Conservation (phyloP, 78 protist genomes). For the Salpingoeca rosetta region DNA sequence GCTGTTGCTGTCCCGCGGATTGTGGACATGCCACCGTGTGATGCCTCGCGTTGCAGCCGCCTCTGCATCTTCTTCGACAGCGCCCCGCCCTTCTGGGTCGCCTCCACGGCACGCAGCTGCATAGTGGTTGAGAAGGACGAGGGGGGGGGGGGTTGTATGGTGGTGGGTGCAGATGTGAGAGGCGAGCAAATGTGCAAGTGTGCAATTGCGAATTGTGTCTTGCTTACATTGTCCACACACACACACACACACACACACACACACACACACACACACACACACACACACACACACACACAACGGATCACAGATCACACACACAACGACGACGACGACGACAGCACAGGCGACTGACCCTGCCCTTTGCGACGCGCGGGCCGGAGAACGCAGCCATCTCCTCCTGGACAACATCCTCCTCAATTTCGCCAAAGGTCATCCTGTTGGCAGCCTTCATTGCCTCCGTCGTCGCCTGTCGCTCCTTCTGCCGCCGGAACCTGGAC, state of each 20-base stretch:
- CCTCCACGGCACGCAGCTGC: background rate
- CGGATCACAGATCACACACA: too few relatives aligned
- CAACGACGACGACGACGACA: too few relatives aligned
- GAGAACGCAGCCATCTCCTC: too few relatives aligned
- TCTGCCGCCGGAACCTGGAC: background rate
- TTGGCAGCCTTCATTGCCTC: background rate
- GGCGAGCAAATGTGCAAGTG: too few relatives aligned
- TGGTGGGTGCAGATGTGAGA: too few relatives aligned
- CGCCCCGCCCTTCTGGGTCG: background rate
- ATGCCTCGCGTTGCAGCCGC: background rate
- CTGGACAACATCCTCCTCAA: background rate
- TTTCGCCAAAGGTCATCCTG: background rate
- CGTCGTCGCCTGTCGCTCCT: conserved; percentile 3
- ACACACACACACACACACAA: too few relatives aligned
- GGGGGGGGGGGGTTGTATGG: too few relatives aligned
- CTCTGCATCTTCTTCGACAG: background rate
- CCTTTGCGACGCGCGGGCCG: too few relatives aligned
- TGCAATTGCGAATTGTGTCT: background rate
- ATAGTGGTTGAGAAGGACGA: too few relatives aligned
- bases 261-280: too few relatives aligned
- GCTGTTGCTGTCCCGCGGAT: background rate
- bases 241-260: too few relatives aligned
- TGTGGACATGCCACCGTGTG: background rate
- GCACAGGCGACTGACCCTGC: too few relatives aligned
- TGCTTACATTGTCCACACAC: background rate